Evolutionary conservation across 768 basidiomycete genomes (phyloP).

Genomic region (Lactarius trivialis): DNA sequence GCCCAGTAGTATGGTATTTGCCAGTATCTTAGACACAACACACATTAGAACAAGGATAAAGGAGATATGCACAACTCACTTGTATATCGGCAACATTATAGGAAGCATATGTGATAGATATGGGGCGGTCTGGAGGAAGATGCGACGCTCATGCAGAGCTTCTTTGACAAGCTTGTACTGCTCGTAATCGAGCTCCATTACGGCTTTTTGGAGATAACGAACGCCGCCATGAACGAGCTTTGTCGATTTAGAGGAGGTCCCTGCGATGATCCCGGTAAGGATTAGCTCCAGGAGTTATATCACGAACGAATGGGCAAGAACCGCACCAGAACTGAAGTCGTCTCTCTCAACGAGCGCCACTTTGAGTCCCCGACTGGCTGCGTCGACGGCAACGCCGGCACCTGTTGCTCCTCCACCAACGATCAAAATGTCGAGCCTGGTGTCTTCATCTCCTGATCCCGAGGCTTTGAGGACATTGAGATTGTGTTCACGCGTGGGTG

Average conservation of each 20-base stretch:
- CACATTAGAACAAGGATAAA: background rate
- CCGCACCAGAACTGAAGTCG: slow-evolving; percentile 82
- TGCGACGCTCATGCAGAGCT: slow-evolving; percentile 85
- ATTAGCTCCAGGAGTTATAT: background rate
- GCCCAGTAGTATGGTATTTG: slow-evolving; percentile 94
- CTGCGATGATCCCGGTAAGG: slow-evolving; percentile 33
- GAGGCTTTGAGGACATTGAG: slow-evolving; percentile 50
- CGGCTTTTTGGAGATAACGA: slow-evolving; percentile 93
- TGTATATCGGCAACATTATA: slow-evolving; percentile 97
- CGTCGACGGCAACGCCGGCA: slow-evolving; percentile 94
- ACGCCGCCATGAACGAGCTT: slow-evolving; percentile 99
- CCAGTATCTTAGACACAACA: slow-evolving; percentile 60
- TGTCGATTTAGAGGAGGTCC: slow-evolving; percentile 94
- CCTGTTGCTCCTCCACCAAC: slow-evolving; percentile 96
- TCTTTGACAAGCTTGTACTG: slow-evolving; percentile 96
- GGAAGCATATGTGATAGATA: slow-evolving; percentile 91
- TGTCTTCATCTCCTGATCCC: slow-evolving; percentile 31
- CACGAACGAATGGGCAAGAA: background rate
- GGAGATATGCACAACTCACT: slow-evolving; percentile 39
- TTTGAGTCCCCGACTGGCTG: slow-evolving; percentile 82
- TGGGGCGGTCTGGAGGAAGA: slow-evolving; percentile 93
- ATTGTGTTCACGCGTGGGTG: slow-evolving; percentile 64
- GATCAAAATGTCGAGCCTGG: slow-evolving; percentile 72
- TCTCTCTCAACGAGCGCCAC: slow-evolving; percentile 91
- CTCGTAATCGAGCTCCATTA: slow-evolving; percentile 92